phyloP scores from a whole-genome alignment of 1,284 basidiomycete species.

The Apiotrichum sp. region DNA sequence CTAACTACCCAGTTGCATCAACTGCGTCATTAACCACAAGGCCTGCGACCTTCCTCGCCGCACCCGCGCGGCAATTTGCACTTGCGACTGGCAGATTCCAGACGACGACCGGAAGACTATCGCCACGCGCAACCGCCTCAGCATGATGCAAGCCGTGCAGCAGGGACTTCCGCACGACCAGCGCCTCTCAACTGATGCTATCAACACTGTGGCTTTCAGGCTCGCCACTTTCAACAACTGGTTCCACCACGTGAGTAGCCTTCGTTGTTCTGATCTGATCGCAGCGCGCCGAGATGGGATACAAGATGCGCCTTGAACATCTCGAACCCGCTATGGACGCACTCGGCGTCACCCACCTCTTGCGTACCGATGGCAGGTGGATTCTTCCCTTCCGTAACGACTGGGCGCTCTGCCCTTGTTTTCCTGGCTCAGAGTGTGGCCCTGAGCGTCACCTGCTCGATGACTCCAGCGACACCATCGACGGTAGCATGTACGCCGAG shows the following conservation, averaged over 20 bases:
- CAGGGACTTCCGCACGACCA: background rate
- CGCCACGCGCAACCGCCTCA: background rate
- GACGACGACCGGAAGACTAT: background rate
- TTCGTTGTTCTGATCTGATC: background rate
- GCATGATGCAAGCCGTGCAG: background rate
- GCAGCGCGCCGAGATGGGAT: background rate
- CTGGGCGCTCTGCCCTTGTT: slow-evolving; percentile 7
- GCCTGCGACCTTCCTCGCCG: slow-evolving; percentile 5
- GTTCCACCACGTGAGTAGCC: background rate
- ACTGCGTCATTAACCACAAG: slow-evolving; percentile 4
- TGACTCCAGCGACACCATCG: background rate
- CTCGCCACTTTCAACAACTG: background rate
- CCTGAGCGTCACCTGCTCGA: background rate
- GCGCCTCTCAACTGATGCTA: background rate
- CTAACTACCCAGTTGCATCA: slow-evolving; percentile 5
- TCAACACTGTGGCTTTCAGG: background rate
- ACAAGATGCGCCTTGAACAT: background rate
- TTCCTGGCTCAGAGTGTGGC: background rate
- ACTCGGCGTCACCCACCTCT: background rate
- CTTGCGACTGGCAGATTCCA: slow-evolving; percentile 9
- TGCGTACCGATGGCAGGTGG: slow-evolving; percentile 5
- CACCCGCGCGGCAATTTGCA: background rate
- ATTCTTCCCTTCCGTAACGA: slow-evolving; percentile 1
- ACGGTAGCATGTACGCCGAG: background rate
- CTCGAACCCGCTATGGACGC: background rate